Evolutionary conservation across 1,139 yeast species (phyloP).

Genomic region (Blastobotrys elegans): DNA sequence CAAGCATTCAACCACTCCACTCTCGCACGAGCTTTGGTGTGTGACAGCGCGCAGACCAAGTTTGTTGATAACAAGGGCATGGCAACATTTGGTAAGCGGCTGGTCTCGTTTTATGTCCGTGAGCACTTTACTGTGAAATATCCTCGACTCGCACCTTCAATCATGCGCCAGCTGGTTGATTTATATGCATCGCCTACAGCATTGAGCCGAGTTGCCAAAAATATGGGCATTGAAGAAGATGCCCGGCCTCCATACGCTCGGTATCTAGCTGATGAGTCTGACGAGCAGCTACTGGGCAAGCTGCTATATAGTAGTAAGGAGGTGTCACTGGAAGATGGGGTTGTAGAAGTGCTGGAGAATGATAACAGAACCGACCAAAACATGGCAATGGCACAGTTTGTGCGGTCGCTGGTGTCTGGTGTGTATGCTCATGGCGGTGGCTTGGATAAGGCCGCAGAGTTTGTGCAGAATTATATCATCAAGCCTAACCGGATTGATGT

Average conservation of each 20-base stretch:
- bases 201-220: slow-evolving; percentile 55
- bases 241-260: slow-evolving; percentile 58
- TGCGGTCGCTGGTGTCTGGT: slow-evolving; percentile 45
- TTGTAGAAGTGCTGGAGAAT: slow-evolving; percentile 32
- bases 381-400: slow-evolving; percentile 46
- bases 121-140: slow-evolving; percentile 69
- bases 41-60: slow-evolving; percentile 41
- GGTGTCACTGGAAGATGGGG: slow-evolving; percentile 39
- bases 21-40: slow-evolving; percentile 73
- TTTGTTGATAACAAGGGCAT: slow-evolving; percentile 75
- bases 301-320: slow-evolving; percentile 30
- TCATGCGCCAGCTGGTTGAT: slow-evolving; percentile 68
- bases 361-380: slow-evolving; percentile 36
- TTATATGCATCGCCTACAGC: slow-evolving; percentile 65
- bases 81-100: slow-evolving; percentile 70
- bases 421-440: slow-evolving; percentile 53
- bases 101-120: slow-evolving; percentile 69
- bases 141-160: slow-evolving; percentile 84
- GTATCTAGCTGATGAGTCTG: slow-evolving; percentile 64
- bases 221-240: slow-evolving; percentile 89
- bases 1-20: slow-evolving; percentile 54
- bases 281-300: slow-evolving; percentile 38
- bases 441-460: slow-evolving; percentile 53
- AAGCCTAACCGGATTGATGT: slow-evolving; percentile 69
- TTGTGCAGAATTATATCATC: slow-evolving; percentile 67